phyloP scores from a whole-genome alignment of 768 basidiomycete species.

The Tylopilus sp. region DNA sequence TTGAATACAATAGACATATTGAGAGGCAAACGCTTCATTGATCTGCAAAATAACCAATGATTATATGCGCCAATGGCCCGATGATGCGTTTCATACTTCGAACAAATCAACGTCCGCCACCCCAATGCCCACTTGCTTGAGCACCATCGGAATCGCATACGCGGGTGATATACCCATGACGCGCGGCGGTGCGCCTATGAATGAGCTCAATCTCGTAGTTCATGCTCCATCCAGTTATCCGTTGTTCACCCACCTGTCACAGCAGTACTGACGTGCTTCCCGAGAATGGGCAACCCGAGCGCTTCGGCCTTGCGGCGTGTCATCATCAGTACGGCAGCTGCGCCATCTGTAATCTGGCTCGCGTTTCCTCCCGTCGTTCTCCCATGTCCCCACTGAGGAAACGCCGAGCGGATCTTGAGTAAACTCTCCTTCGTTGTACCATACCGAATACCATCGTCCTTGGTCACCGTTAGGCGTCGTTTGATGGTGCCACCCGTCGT shows the following conservation, averaged over 20 bases:
- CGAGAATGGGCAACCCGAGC: constrained; percentile 69
- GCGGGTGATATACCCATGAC: constrained; percentile 89
- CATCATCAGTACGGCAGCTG: constrained; percentile 81
- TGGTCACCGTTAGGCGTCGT: constrained; percentile 49
- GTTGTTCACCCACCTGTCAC: constrained; percentile 51
- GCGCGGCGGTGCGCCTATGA: constrained; percentile 64
- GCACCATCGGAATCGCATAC: constrained; percentile 76
- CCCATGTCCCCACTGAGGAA: constrained; percentile 76
- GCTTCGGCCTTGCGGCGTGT: constrained; percentile 73
- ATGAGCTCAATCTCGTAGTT: neutral
- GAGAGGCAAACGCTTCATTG: constrained; percentile 90
- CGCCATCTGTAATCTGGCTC: constrained; percentile 81
- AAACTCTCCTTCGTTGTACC: constrained; percentile 68
- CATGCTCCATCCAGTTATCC: too few species aligned
- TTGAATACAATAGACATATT: constrained; percentile 71
- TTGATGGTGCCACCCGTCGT: constrained; percentile 44
- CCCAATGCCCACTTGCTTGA: constrained; percentile 63
- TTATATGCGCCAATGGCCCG: neutral
- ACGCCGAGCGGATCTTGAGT: constrained; percentile 65
- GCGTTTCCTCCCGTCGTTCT: constrained; percentile 85
- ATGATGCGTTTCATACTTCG: constrained; percentile 45
- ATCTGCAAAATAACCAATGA: constrained; percentile 44
- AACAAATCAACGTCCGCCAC: constrained; percentile 73
- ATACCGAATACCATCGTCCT: constrained; percentile 77
- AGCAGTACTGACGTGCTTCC: constrained; percentile 71